Base-by-base conservation (phyloP, 75 land plant species). In the Sequoia sempervirens region DNA sequence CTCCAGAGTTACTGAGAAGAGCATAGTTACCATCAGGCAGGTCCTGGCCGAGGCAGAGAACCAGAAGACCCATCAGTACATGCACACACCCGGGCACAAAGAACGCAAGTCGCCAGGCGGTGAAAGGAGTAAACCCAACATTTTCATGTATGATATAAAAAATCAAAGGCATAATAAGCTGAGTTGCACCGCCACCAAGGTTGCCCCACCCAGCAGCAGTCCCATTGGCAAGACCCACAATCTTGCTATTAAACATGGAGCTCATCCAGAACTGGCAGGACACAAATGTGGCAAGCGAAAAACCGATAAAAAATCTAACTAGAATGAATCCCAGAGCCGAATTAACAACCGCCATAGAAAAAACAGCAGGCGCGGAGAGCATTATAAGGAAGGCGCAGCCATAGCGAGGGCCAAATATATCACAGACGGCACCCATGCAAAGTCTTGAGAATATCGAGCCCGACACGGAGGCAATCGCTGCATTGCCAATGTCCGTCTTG, bases 201-300 rank as follows among this genome's bases (percentile, higher is more conserved):
- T 93, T 95, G 11, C 93, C 96, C 96, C 95, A 95, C 7, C 95
- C 96, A 5, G 83, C 95, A 2, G 96, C 92, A 4, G 88, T 3
- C 14, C 93, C 96, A 80, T 93, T 95, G 66, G 95, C 95, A 12
- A 86, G 12, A 40, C 95, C 96, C 11, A 94, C 96, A 7, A 93
- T 89, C 14, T 30, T 69, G 38, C 84, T 20, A 15, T 90, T 90
- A 87, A 94, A 94, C 95, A 94, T 91, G 72, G 93, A 90, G 85
- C 95, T 93, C 95, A 94, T 93, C 96, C 95, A 94, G 90, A 88
- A 93, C 90, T 95, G 96, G 56, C 89, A 90, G 50, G 96, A 90
- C 28, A 93, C 95, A 81, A 95, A 95, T 68, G 89, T 89, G 56
- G 95, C 96, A 9, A 95, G 86, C n/a, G 92, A 89, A 88, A 95